Percentiles rank a stretch among this genome's conserved stretches.
Evolutionary conservation across 805 yeast genomes (phyloP).

Genomic region (Candida sonorensis): DNA sequence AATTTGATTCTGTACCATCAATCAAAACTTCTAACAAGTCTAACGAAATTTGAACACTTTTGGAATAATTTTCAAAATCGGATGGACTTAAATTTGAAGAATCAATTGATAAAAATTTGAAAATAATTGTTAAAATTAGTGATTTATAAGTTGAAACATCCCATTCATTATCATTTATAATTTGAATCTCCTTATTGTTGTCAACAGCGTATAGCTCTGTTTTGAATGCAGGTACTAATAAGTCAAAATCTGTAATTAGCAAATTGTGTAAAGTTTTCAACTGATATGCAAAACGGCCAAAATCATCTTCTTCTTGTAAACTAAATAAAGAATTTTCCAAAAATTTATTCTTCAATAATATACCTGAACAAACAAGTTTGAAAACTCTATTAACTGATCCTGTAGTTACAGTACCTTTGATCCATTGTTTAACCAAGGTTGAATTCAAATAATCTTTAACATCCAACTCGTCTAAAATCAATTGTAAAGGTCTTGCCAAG

Average conservation of each 20-base stretch:
- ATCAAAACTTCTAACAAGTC: constrained; percentile 39
- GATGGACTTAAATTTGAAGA: constrained; percentile 5
- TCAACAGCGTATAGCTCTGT: constrained; percentile 55
- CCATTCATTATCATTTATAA: constrained; percentile 38
- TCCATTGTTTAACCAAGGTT: constrained; percentile 42
- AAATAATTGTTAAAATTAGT: constrained; percentile 38
- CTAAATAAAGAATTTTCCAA: constrained; percentile 22
- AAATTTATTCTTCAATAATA: constrained; percentile 35
- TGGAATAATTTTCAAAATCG: constrained; percentile 25
- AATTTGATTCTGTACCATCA: constrained; percentile 53
- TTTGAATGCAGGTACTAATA: constrained; percentile 41
- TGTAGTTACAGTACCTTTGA: constrained; percentile 34
- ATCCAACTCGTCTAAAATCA: constrained; percentile 59
- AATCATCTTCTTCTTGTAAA: constrained; percentile 44
- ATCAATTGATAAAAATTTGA: constrained; percentile 35
- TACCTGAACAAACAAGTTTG: constrained; percentile 47
- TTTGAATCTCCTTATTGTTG: constrained; percentile 34
- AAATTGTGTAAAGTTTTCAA: constrained; percentile 47
- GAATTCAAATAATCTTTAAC: constrained; percentile 36
- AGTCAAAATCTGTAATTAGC: constrained; percentile 37
- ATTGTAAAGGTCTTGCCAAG: constrained; percentile 55
- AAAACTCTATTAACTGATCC: constrained; percentile 60
- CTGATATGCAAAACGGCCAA: constrained; percentile 56
- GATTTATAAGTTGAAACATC: constrained; percentile 56
- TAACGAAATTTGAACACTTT: constrained; percentile 37